Conservation (phyloP, 2,329 filamentous ascomycete species). For the Cladosporium halotolerans region DNA sequence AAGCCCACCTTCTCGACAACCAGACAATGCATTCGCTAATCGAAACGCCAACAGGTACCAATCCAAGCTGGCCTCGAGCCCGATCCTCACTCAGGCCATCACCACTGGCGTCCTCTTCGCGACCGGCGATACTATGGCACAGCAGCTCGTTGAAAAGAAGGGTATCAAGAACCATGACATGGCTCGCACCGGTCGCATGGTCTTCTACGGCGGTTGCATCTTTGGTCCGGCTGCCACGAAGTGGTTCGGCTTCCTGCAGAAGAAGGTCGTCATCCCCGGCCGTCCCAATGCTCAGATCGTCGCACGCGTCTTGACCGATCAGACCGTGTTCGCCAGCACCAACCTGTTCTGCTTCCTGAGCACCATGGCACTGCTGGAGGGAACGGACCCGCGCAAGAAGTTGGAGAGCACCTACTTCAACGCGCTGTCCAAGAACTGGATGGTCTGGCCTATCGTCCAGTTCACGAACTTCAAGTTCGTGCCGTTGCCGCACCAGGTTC, state of each 20-base stretch:
- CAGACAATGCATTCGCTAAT: not conserved
- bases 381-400: slow-evolving; percentile 57
- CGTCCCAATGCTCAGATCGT: slow-evolving; percentile 62
- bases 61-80: slow-evolving; percentile 68
- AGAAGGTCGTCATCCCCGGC: slow-evolving; percentile 57
- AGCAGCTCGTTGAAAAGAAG: slow-evolving; percentile 80
- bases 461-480: slow-evolving; percentile 81
- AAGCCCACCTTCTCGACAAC: slow-evolving; percentile 16
- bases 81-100: slow-evolving; percentile 82
- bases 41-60: slow-evolving; percentile 63
- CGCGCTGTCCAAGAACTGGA: slow-evolving; percentile 75
- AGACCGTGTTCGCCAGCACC: slow-evolving; percentile 74
- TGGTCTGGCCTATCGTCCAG: slow-evolving; percentile 83
- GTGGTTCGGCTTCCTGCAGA: slow-evolving; percentile 78
- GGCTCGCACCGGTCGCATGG: slow-evolving; percentile 69
- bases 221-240: slow-evolving; percentile 84
- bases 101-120: slow-evolving; percentile 90
- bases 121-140: slow-evolving; percentile 82
- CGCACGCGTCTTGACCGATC: slow-evolving; percentile 74
- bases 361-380: slow-evolving; percentile 61
- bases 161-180: slow-evolving; percentile 68
- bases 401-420: slow-evolving; percentile 63
- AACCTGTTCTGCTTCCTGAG: slow-evolving; percentile 77
- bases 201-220: slow-evolving; percentile 68
- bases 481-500: slow-evolving; percentile 72